Evolutionary conservation across 2,329 filamentous ascomycete species (phyloP).

Genomic region (Penicillium sclerotiorum): DNA sequence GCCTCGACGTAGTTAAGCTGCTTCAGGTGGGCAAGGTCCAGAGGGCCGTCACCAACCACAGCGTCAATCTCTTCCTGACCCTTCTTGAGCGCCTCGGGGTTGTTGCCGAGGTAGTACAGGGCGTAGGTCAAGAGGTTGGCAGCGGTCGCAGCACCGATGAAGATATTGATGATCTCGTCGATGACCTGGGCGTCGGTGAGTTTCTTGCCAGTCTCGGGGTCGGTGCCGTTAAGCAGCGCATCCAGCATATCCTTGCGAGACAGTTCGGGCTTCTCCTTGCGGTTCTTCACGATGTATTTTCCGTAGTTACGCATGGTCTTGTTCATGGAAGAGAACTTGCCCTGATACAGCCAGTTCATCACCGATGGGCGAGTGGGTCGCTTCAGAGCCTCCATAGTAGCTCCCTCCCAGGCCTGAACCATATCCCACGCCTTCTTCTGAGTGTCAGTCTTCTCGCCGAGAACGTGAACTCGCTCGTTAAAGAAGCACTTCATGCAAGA

Average conservation of each 20-base stretch:
- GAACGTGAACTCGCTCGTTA: slow-evolving; percentile 53
- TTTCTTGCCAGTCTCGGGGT: slow-evolving; percentile 62
- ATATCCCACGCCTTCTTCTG: slow-evolving; percentile 1
- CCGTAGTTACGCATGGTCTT: slow-evolving; percentile 59
- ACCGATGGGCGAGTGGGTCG: slow-evolving; percentile 56
- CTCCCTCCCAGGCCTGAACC: slow-evolving; percentile 57
- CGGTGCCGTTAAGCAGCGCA: slow-evolving; percentile 60
- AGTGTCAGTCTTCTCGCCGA: slow-evolving; percentile 27
- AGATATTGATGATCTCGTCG: slow-evolving; percentile 70
- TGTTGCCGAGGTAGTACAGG: slow-evolving; percentile 66
- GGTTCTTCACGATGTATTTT: slow-evolving; percentile 57
- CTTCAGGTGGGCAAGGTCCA: slow-evolving; percentile 21
- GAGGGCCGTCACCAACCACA: slow-evolving; percentile 23
- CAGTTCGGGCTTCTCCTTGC: slow-evolving; percentile 56
- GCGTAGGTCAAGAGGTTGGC: slow-evolving; percentile 67
- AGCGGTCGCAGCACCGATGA: slow-evolving; percentile 69
- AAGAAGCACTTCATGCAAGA: slow-evolving; percentile 55
- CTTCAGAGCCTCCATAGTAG: slow-evolving; percentile 60
- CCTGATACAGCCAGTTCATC: slow-evolving; percentile 55
- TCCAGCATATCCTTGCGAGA: slow-evolving; percentile 62
- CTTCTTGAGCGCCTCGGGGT: slow-evolving; percentile 61
- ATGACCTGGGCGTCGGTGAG: slow-evolving; percentile 64
- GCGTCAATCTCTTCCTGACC: slow-evolving; percentile 69
- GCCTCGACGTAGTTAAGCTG: slow-evolving; percentile 64
- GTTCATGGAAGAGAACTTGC: slow-evolving; percentile 59